Percentiles rank a stretch among this genome's conserved stretches.
phyloP scores from a whole-genome alignment of 805 yeast genomes.

The Cyberlindnera meyerae region DNA sequence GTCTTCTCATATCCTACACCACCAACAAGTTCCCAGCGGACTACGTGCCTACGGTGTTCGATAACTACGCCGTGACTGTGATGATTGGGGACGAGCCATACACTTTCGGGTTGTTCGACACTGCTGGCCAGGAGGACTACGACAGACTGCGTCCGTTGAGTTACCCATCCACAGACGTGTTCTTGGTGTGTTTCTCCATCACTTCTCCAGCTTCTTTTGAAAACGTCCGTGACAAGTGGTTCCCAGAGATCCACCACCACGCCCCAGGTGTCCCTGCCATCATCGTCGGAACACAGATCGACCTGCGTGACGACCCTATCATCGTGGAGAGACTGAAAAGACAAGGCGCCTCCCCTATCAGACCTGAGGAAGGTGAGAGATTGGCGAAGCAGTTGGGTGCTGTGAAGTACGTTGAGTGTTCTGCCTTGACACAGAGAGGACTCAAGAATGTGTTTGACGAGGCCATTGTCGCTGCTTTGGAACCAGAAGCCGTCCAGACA shows the following conservation, averaged over 20 bases:
- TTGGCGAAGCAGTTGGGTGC: conserved; percentile 92
- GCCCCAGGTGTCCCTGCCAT: conserved; percentile 98
- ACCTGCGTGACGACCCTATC: conserved; percentile 88
- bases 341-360: conserved; percentile 83
- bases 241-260: conserved; percentile 96
- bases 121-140: conserved; percentile 99
- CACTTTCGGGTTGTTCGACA: conserved; percentile 94
- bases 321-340: conserved; percentile 85
- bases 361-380: conserved; percentile 84
- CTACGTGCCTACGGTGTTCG: conserved; percentile 98
- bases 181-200: conserved; percentile 91
- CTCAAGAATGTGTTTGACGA: conserved; percentile 97
- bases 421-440: conserved; percentile 95
- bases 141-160: conserved; percentile 95
- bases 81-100: conserved; percentile 98
- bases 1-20: conserved; percentile 91
- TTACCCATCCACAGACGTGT: conserved; percentile 96
- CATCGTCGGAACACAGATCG: conserved; percentile 95
- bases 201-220: conserved; percentile 97
- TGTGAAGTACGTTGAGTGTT: conserved; percentile 95
- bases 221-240: conserved; percentile 97
- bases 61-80: conserved; percentile 89
- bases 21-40: conserved; percentile 97
- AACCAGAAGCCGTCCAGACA: conserved; percentile 86
- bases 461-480: conserved; percentile 96